These are phyloP conservation scores for Trypanosoma grayi DNA, from an alignment of 208 protist species.

Conservation along the genomic window DNA sequence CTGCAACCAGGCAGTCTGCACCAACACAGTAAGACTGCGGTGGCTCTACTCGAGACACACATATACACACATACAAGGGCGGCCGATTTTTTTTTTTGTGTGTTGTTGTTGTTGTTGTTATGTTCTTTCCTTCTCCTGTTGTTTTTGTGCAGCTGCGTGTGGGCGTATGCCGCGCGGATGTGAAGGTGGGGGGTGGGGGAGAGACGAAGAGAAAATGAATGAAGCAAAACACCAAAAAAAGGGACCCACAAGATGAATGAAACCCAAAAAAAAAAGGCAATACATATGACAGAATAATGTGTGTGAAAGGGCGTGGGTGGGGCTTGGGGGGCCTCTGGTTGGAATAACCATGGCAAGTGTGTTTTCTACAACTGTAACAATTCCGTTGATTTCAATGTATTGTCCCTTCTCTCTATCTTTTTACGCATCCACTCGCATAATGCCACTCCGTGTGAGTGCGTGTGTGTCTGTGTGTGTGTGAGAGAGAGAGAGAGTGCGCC, in stretches of 20 bases:
- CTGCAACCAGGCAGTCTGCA: not conserved
- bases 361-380: too few species aligned
- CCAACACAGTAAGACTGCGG: not conserved
- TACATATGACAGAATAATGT: too few species aligned
- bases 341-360: too few species aligned
- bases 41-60: not conserved
- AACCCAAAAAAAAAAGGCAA: too few species aligned
- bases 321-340: too few species aligned
- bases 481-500: too few species aligned
- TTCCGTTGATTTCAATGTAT: too few species aligned
- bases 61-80: not conserved
- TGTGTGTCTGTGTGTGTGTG: not conserved
- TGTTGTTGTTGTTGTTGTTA: not conserved
- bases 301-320: too few species aligned
- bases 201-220: not conserved
- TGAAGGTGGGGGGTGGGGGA: not conserved
- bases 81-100: not conserved
- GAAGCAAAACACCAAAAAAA: not conserved
- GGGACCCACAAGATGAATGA: not conserved
- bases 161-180: not conserved
- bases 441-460: not conserved
- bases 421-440: too few species aligned
- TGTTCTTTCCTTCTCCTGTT: not conserved
- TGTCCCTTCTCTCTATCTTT: too few species aligned
- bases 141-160: slow-evolving; percentile 3